Base-by-base conservation (phyloP, 2,329 filamentous ascomycete species). In the Ophiostoma australiae region DNA sequence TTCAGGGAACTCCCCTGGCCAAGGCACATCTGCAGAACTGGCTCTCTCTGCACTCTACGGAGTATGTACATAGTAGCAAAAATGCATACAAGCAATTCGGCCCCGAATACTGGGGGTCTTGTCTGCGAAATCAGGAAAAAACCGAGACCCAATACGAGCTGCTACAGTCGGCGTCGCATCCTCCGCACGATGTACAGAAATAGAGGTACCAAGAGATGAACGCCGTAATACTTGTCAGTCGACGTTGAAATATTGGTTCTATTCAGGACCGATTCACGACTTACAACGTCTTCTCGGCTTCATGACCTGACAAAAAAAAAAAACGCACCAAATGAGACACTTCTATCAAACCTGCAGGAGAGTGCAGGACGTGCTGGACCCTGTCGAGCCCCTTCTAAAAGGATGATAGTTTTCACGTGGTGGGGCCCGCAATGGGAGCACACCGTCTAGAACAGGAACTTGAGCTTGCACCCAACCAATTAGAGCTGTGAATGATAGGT, bases 121-220 rank as follows among this genome's bases (percentile, higher is more conserved):
- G 2, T 39, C 37, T 66, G 63, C 63, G 58, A 66, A 39, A 66
- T 39, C 63, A 66, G n/a, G 63, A 39, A 66, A 66, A 66, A 66
- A 66, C 41, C n/a, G 6, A 39, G 35, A 66, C 35, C 11, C 37
- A 35, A 39, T 33, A 63, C 27, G 58, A 63, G 23, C 58, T 33
- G 58, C 52, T 58, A 58, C 58, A 27, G 23, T 17, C 58, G 23
- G 27, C 23, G 58, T 63, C 11, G 27, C 58, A 63, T 63, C 27
- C 27, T 63, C 20, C 44, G 44, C 20, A 20, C 44, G 48, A 52
- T 15, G 15, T 17, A 20, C 44, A 55, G n/a, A 55, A 23, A 55
- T 31, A 58, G 52, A 41, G 23, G 23, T 4, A 58, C 23, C 7
- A 27, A 63, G 52, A 58, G 52, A 7, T 58, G 23, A 3, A 58